Evolutionary conservation across 2,329 filamentous ascomycete genomes (phyloP).

Genomic region (Leptosphaerulina australis): DNA sequence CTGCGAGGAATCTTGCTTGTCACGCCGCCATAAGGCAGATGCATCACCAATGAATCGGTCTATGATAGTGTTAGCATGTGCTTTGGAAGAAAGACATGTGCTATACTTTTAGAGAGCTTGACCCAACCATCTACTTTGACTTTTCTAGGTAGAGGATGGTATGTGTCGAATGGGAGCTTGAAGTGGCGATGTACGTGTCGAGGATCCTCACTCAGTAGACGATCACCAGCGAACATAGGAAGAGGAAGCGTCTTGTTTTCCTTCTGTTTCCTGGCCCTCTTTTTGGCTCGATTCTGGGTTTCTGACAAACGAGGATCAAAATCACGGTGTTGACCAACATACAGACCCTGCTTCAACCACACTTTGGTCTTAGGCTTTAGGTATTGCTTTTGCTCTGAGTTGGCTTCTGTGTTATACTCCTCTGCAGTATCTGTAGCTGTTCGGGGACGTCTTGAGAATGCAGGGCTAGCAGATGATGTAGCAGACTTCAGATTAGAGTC

Average conservation of each 20-base stretch:
- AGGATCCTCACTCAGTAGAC: constrained; percentile 67
- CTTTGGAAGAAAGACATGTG: background rate
- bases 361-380: constrained; percentile 64
- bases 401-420: constrained; percentile 20
- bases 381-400: constrained; percentile 25
- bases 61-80: constrained; percentile 46
- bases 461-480: constrained; percentile 16
- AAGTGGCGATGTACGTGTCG: constrained; percentile 68
- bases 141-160: constrained; percentile 83
- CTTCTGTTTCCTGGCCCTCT: constrained; percentile 41
- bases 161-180: constrained; percentile 87
- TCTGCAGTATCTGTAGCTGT: constrained; percentile 26
- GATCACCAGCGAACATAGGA: constrained; percentile 78
- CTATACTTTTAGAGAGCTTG: constrained; percentile 86
- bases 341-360: constrained; percentile 83
- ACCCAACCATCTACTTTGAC: constrained; percentile 93
- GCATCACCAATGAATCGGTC: constrained; percentile 91
- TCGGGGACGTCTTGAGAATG: constrained; percentile 33
- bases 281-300: constrained; percentile 50
- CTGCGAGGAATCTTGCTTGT: constrained; percentile 73
- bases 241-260: constrained; percentile 69
- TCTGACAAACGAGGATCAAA: constrained; percentile 54
- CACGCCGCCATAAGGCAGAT: constrained; percentile 79
- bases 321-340: constrained; percentile 73
- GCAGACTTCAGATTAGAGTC: constrained; percentile 32